Evolutionary conservation across 805 yeast genomes (phyloP).

Genomic region (Lipomyces sp.): DNA sequence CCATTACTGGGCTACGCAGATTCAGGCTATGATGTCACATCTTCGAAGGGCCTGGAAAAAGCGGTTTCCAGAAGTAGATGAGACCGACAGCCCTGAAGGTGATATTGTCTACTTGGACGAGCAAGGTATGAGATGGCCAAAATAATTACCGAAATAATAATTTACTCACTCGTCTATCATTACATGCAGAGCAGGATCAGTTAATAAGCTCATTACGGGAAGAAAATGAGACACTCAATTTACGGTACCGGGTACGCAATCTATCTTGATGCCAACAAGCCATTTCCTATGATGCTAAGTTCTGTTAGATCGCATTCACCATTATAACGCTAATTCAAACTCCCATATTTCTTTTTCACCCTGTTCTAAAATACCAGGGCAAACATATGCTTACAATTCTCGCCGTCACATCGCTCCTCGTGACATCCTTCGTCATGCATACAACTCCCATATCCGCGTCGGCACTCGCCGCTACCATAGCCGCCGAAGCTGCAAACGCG

Average conservation of each 20-base stretch:
- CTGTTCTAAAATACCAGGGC: conserved; percentile 25
- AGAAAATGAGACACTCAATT: conserved; percentile 30
- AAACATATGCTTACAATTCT: conserved; percentile 15
- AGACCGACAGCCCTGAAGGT: conserved; percentile 20
- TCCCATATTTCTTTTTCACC: conserved; percentile 31
- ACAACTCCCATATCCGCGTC: conserved; percentile 25
- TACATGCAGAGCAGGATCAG: conserved; percentile 31
- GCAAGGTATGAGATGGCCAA: conserved; percentile 21
- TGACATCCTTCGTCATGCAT: conserved; percentile 25
- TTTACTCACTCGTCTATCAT: not conserved
- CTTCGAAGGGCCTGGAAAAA: conserved; percentile 26
- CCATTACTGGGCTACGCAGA: not conserved
- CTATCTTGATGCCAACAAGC: not conserved
- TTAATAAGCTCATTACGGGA: conserved; percentile 23
- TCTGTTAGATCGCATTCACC: conserved; percentile 22
- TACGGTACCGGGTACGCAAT: conserved; percentile 27
- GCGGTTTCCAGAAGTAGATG: conserved; percentile 17
- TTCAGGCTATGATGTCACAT: conserved; percentile 19
- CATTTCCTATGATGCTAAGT: not conserved
- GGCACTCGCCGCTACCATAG: conserved; percentile 12
- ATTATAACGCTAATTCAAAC: conserved; percentile 30
- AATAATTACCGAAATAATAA: not conserved
- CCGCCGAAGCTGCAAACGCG: conserved; percentile 10
- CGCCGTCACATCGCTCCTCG: conserved; percentile 26
- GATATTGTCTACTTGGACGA: conserved; percentile 34